Base-by-base conservation (phyloP, 257 asterid genomes). In the Lantana camara region DNA sequence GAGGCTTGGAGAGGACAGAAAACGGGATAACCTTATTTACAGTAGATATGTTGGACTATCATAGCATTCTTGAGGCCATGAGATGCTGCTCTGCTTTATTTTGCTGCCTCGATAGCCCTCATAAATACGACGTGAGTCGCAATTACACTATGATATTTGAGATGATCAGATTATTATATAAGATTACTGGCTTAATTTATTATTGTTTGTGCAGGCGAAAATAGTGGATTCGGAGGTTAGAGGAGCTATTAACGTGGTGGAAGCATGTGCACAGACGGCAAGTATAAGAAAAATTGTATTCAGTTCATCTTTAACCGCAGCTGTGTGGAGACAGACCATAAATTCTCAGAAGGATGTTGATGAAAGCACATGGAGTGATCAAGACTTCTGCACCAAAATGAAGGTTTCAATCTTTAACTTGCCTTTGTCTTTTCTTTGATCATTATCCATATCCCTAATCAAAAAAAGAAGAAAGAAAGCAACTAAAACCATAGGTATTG, bases 361-460 rank as follows among this genome's bases (percentile, higher is more conserved):
- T 41, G 85, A 79, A 63, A 69, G 73, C 17, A 68, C 75, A 9
- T 79, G 85, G 85, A 79, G 81, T 46, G 80, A 75, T 73, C 57
- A 62, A 16, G 79, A 72, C 29, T 75, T 60, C 29, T 79, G 85
- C 72, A 61, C 47, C 6, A 61, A 75, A 57, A 63, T 24, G n/a
- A 75, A 79, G 79, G 85, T 79, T 55, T 22, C 5, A 9, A 35
- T 35, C 4, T 35, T 5, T 35, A 30, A 3, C 35, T 9, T 35
- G 9, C 40, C 9, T 35, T 35, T 35, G 4, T 35, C 11, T 35
- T 4, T 35, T 5, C 7, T 5, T 35, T 4, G 40, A 2, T 35
- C 11, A 7, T 35, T 35, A 35, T 30, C 4, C 7, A 30, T 30
- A 7, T 30, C 4, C 3, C 35, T 30, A 30, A 30, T 2, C 35